phyloP scores from a whole-genome alignment of 345 rosid species.

The Melaleuca quinquenervia region DNA sequence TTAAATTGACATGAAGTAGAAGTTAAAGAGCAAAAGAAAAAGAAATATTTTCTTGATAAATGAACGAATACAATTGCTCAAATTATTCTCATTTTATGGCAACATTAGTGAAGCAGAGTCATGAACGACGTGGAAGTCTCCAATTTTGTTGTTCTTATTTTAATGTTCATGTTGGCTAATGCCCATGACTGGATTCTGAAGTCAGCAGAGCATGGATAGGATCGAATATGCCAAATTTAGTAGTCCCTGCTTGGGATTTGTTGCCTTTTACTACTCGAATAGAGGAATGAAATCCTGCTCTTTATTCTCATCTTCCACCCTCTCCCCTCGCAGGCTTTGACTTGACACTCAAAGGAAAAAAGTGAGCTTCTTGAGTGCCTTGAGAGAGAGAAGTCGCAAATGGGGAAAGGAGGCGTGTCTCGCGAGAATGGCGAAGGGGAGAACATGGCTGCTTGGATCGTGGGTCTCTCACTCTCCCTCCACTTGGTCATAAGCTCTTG shows the following conservation, averaged over 20 bases:
- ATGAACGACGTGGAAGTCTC: no score
- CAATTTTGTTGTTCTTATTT: no score
- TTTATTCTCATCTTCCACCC: background rate
- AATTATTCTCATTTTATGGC: no score
- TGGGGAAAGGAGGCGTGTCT: conserved; percentile 74
- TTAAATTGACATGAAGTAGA: background rate
- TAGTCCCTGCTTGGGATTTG: background rate
- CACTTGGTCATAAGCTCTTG: conserved; percentile 16
- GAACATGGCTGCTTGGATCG: conserved; percentile 90
- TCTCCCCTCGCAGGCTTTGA: background rate
- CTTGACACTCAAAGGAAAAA: background rate
- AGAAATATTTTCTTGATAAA: background rate
- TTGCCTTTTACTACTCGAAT: background rate
- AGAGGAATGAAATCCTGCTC: background rate
- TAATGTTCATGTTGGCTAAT: background rate
- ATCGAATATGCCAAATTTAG: background rate
- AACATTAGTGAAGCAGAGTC: background rate
- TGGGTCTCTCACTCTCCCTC: conserved; percentile 52
- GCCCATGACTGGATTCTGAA: background rate
- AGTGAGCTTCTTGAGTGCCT: background rate
- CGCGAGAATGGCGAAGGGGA: conserved; percentile 39
- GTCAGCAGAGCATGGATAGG: background rate
- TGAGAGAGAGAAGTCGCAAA: background rate
- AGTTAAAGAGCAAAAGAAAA: background rate
- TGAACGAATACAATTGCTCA: background rate